phyloP scores from a whole-genome alignment of 257 asterid genomes.

The Nyctanthes arbortristis region DNA sequence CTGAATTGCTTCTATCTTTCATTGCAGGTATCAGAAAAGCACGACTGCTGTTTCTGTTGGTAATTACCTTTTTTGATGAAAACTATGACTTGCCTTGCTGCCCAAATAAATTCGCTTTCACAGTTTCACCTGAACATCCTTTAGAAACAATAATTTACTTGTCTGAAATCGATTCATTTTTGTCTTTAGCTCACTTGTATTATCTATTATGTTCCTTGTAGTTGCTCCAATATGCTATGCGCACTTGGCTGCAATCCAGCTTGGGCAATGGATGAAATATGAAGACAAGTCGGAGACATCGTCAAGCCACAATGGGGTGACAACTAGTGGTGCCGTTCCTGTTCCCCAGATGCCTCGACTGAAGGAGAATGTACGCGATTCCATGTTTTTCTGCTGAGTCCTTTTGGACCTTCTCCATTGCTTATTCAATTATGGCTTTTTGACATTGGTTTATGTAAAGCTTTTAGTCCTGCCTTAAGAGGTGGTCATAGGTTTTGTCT shows the following conservation, averaged over 20 bases:
- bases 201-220: background rate
- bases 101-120: no score
- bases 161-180: background rate
- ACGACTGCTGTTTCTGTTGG: constrained; percentile 15
- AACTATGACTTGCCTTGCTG: no score
- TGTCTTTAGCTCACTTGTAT: no score
- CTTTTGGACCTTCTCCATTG: background rate
- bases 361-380: constrained; percentile 18
- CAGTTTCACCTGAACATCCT: background rate
- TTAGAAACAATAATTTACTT: background rate
- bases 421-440: background rate
- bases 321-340: constrained; percentile 17
- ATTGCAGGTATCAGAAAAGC: constrained; percentile 16
- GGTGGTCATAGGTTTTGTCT: no score
- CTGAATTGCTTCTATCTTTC: background rate
- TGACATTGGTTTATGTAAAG: background rate
- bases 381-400: constrained; percentile 31
- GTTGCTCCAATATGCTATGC: constrained; percentile 21
- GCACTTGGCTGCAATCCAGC: constrained; percentile 19
- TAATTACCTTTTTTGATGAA: constrained; percentile 27
- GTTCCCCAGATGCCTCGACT: constrained; percentile 26
- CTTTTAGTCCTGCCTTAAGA: background rate
- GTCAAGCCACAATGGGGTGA: constrained; percentile 20
- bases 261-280: constrained; percentile 24
- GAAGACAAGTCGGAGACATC: constrained; percentile 11